These are phyloP conservation scores for Aspergillus heteromorphus DNA, from an alignment of 495 filamentous ascomycete genomes.

Conservation along the genomic window DNA sequence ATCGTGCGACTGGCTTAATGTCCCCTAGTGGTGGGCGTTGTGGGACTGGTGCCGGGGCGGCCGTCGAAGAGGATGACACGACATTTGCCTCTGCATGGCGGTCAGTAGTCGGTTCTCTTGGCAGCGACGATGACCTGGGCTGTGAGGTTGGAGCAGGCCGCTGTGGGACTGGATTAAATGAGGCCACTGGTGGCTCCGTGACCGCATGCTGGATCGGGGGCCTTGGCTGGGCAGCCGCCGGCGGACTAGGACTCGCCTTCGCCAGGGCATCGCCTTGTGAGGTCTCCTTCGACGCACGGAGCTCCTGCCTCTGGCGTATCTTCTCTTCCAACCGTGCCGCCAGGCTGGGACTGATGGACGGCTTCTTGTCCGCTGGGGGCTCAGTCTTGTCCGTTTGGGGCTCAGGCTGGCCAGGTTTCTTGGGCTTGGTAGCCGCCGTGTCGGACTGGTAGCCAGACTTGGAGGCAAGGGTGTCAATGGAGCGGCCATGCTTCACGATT, in stretches of 20 bases:
- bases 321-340: conserved; percentile 3
- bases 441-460: conserved; percentile 26
- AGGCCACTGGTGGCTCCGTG: not conserved
- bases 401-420: not conserved
- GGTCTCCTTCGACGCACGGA: not conserved
- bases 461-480: not conserved
- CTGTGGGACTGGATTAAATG: not conserved
- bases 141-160: not conserved
- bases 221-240: not conserved
- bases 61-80: not conserved
- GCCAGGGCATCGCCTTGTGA: conserved; percentile 2
- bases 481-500: conserved; percentile 12
- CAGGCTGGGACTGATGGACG: not conserved
- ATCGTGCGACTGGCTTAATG: not conserved
- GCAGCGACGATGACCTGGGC: not conserved
- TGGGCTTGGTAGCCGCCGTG: conserved; percentile 15
- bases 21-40: not conserved
- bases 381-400: not conserved
- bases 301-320: not conserved
- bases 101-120: not conserved
- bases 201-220: not conserved
- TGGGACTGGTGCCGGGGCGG: not conserved
- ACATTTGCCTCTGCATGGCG: not conserved
- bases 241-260: not conserved
- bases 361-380: not conserved